Evolutionary conservation across 495 filamentous ascomycete species (phyloP).

Genomic region (Lasiosphaeriaceae sp.): DNA sequence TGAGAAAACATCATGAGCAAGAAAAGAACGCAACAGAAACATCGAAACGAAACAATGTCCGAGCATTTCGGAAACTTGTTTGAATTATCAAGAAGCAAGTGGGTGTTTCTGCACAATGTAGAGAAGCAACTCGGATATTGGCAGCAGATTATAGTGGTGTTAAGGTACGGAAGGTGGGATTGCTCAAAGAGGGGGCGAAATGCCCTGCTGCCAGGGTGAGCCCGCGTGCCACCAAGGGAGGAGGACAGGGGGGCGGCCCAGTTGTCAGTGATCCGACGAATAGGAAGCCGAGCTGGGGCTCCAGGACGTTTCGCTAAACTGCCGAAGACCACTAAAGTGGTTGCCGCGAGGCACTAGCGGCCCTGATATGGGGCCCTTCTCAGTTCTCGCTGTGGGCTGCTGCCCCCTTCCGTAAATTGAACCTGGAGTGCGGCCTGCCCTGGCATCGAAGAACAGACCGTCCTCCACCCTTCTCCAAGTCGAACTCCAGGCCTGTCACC

Average conservation of each 20-base stretch:
- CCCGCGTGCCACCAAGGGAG: neutral
- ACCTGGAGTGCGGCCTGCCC: slow-evolving; percentile 3
- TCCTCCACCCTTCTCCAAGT: slow-evolving; percentile 23
- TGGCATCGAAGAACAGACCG: slow-evolving; percentile 4
- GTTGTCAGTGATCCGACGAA: slow-evolving; percentile 10
- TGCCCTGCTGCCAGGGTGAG: neutral
- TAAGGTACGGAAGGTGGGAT: neutral
- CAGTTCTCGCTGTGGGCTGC: slow-evolving; percentile 16
- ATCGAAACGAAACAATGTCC: no score
- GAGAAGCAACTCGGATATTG: no score
- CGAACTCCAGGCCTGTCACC: slow-evolving; percentile 11
- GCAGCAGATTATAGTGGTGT: no score
- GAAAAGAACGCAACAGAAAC: no score
- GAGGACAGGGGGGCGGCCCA: neutral
- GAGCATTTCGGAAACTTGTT: no score
- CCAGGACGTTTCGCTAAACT: slow-evolving; percentile 29
- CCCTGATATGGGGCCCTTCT: slow-evolving; percentile 9
- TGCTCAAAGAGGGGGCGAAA: neutral
- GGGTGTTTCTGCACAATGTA: no score
- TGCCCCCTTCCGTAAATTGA: slow-evolving; percentile 32
- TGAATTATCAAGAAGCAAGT: no score
- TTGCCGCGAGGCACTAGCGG: slow-evolving; percentile 20
- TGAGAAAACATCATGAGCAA: no score
- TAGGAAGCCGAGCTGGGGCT: slow-evolving; percentile 18
- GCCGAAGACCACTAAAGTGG: slow-evolving; percentile 12